Base-by-base conservation (phyloP, 768 basidiomycete species). In the Tricholoma sp. region DNA sequence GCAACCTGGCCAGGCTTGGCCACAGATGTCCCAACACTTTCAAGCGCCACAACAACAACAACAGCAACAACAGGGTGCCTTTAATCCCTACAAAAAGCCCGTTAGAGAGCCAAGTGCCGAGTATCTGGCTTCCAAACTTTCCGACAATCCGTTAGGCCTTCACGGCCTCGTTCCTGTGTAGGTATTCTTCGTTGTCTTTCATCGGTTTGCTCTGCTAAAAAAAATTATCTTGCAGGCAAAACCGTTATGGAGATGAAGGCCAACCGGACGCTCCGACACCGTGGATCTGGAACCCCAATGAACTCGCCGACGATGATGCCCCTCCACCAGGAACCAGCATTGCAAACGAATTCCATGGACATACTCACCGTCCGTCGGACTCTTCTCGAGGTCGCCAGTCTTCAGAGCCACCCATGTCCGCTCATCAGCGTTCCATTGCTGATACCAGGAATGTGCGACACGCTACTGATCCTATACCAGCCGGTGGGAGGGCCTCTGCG, bases 281-380 rank as follows among this genome's bases (percentile, higher is more conserved):
- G 7, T 90, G 88, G 88, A 78, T 88, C 56, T 90, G 88, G 88
- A 83, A 78, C 68, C 81, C 85, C 22, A 66, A 76, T 34, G 71
- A 72, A 56, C 71, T 84, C 19, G 58, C 66, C 8, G 65, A 74
- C 32, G 71, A 74, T 24, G 69, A 67, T 18, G 60, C 59, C 34
- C 49, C 67, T 21, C 37, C 56, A 3, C 52, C 61, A 21, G 29
- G 37, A 39, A 10, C 57, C 52, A 59, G 64, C 29, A 57, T 63
- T 35, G 49, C 62, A 34, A 5, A 58, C 45, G 32, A 62, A 39
- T 56, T 61, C 24, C 59, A 67, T 6, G 41, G 54, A 52, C 53
- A 29, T 35, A 59, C 49, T 57, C 46, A 41, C 46, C 59, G 57
- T 55, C 61, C 58, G 5, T 31, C 47, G 27, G 47, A 31, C n/a